A percentile compares a stretch with the other conserved stretches of the same genome.
Evolutionary conservation across 164 flowering plant genomes (phyloP).

Genomic region (Magnolia sinica): DNA sequence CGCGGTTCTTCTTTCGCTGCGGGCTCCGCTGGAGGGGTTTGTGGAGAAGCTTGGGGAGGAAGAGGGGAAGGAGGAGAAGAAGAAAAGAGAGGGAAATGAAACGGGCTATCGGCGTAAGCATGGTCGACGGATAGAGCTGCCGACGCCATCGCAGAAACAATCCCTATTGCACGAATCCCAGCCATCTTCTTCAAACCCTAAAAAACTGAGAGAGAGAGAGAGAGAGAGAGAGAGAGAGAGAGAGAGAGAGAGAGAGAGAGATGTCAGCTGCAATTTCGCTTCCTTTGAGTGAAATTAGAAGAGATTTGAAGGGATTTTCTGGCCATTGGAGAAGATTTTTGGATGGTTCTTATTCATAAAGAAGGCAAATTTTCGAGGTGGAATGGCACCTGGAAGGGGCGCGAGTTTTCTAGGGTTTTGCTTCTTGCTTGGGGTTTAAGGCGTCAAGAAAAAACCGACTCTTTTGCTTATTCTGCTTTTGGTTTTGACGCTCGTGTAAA

Average conservation of each 20-base stretch:
- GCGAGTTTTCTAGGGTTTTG: too few relatives aligned
- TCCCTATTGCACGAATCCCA: constrained; percentile 40
- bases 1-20: constrained; percentile 22
- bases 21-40: background rate
- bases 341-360: too few relatives aligned
- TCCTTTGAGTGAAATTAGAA: background rate
- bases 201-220: too few relatives aligned
- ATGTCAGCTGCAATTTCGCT: background rate
- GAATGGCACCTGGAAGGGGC: too few relatives aligned
- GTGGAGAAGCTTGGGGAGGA: constrained; percentile 21
- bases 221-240: background rate
- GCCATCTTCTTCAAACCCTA: constrained; percentile 36
- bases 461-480: too few relatives aligned
- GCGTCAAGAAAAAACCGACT: too few relatives aligned
- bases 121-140: constrained; percentile 37
- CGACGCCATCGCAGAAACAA: constrained; percentile 60
- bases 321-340: background rate
- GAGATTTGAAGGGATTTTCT: background rate
- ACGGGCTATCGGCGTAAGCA: constrained; percentile 63
- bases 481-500: too few relatives aligned
- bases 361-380: too few relatives aligned
- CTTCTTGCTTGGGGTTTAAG: too few relatives aligned
- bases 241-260: background rate
- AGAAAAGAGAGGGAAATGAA: constrained; percentile 49
- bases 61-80: constrained; percentile 23